Percentiles rank a stretch among this genome's conserved stretches.
Evolutionary conservation across 2,329 filamentous ascomycete genomes (phyloP).

Genomic region (Phaeosphaeriaceae sp.): DNA sequence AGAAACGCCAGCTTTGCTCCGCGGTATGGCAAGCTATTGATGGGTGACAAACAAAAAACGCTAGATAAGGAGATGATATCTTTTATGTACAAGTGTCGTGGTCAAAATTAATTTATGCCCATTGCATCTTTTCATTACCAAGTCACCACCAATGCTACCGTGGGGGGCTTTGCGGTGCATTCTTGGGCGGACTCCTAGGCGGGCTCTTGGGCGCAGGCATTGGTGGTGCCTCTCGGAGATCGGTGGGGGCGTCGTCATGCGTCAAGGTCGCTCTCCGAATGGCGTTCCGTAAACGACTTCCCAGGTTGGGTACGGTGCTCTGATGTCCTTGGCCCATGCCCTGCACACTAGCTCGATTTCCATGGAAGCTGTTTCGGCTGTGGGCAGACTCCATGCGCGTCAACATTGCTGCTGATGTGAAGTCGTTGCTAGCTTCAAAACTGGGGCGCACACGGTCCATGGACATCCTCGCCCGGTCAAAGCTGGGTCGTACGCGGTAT

Average conservation of each 20-base stretch:
- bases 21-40: slow-evolving; percentile 2
- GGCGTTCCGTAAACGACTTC: slow-evolving; percentile 40
- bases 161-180: slow-evolving; percentile 29
- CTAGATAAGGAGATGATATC: background rate
- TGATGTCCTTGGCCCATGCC: slow-evolving; percentile 10
- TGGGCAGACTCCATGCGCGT: slow-evolving; percentile 77
- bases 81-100: slow-evolving; percentile 10
- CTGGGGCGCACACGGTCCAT: slow-evolving; percentile 85
- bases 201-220: slow-evolving; percentile 28
- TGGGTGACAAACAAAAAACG: slow-evolving; percentile 3
- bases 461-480: slow-evolving; percentile 82
- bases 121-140: background rate
- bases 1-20: slow-evolving; percentile 7
- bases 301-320: slow-evolving; percentile 21
- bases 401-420: slow-evolving; percentile 87
- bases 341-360: slow-evolving; percentile 7
- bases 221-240: slow-evolving; percentile 27
- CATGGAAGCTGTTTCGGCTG: slow-evolving; percentile 39
- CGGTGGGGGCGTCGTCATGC: slow-evolving; percentile 37
- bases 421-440: slow-evolving; percentile 88
- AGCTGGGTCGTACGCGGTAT: slow-evolving; percentile 73
- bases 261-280: slow-evolving; percentile 42
- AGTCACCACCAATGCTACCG: slow-evolving; percentile 12
- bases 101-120: background rate
- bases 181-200: slow-evolving; percentile 25